These are phyloP conservation scores for Fusarium anthophilum DNA, from an alignment of 2,329 filamentous ascomycete genomes.

Conservation along the genomic window DNA sequence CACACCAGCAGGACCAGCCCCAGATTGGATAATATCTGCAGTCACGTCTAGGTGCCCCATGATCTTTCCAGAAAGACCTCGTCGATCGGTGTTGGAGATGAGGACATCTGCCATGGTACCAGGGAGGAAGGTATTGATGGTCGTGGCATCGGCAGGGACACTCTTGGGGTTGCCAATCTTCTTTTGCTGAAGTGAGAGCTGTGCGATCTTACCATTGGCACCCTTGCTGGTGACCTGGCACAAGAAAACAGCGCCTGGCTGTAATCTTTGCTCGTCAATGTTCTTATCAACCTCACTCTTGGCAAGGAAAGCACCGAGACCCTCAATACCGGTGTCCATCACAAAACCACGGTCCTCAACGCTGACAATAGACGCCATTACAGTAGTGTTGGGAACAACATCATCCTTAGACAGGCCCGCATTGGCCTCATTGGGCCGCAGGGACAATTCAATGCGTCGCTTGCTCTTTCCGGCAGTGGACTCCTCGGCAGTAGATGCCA, in stretches of 20 bases:
- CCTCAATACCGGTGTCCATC: conserved; percentile 86
- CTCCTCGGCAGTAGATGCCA: conserved; percentile 80
- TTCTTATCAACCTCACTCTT: conserved; percentile 80
- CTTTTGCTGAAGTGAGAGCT: conserved; percentile 79
- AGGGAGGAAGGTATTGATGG: conserved; percentile 88
- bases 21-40: conserved; percentile 90
- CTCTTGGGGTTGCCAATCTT: conserved; percentile 74
- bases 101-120: conserved; percentile 90
- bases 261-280: conserved; percentile 72
- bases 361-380: conserved; percentile 89
- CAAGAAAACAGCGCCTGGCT: conserved; percentile 85
- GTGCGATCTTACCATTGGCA: conserved; percentile 82
- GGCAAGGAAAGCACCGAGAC: conserved; percentile 83
- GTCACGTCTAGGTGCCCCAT: conserved; percentile 93
- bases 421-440: conserved; percentile 83
- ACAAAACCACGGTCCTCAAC: conserved; percentile 96
- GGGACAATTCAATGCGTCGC: conserved; percentile 85
- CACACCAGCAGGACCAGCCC: conserved; percentile 72
- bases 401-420: conserved; percentile 76
- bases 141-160: conserved; percentile 79
- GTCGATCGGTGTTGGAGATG: conserved; percentile 76
- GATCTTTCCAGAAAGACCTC: conserved; percentile 87
- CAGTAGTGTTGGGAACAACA: conserved; percentile 76
- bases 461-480: conserved; percentile 70
- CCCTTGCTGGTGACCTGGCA: conserved; percentile 81